Evolutionary conservation across 257 asterid species (phyloP), one percentile per base, ranked within the genome.

Genomic region (Dorcoceras hygrometricum): DNA sequence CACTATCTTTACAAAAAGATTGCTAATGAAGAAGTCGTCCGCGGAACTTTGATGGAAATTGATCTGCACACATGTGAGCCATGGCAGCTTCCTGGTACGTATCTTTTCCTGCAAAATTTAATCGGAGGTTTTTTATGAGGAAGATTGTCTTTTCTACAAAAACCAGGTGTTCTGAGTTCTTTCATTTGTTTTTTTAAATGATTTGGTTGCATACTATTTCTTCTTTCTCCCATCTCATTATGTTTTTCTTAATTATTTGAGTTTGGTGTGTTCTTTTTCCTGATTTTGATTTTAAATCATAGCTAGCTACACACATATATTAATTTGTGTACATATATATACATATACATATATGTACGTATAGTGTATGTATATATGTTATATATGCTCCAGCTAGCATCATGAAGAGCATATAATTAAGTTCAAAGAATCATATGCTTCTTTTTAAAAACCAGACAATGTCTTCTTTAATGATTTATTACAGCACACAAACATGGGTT

Each of bases 11-110:
- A 66, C 87, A 89, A 91, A 46, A 91, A 91, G 74, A 75, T 85
- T 19, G 62, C 83, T 3, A 84, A 82, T 34, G 87, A 85, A 64
- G 73, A 85, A 8, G 76, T 79, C 66, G 69, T 74, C 0, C 77
- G 68, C 51, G 95, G 83, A 20, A 89, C 95, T 65, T 62, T 91
- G 29, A 85, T 91, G 3, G 98, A 91, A 8, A 83, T 91, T 20
- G 98, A 91, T 59, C 96, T 91, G 25, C 98, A 91, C 70, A 74
- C 83, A 0, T 89, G 96, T 62, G 98, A 91, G 80, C 98, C 98
- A 69, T 91, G 98, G 98, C 95, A 89, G 69, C 98, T 91, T 43
- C 98, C 98, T 4, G 98, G 98, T 91, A 83, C 1, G 76, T 65
- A 51, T 59, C 36, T 23, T 32, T 10, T 62, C 10, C 1, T 39